These are phyloP conservation scores for Anthracocystis panici-leucophaei DNA, from an alignment of 1,284 basidiomycete species.

Conservation along the genomic window DNA sequence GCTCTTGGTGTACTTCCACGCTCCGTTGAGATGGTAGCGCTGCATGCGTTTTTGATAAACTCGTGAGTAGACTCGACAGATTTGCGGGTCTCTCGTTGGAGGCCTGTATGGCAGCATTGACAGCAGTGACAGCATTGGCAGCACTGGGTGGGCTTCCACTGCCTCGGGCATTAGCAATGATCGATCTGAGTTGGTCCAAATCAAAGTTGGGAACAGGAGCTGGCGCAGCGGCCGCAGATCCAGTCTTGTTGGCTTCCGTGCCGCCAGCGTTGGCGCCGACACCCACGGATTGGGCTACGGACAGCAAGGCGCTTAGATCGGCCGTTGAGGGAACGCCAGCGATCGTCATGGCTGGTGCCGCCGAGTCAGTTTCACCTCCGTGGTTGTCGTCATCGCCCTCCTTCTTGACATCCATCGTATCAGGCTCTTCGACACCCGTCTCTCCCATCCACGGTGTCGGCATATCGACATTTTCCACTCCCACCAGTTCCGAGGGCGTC, in stretches of 20 bases:
- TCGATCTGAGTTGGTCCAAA: constrained; percentile 23
- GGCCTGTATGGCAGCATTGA: constrained; percentile 17
- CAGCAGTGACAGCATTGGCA: constrained; percentile 20
- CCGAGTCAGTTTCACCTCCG: background rate
- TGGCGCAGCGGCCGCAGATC: background rate
- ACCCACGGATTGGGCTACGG: constrained; percentile 13
- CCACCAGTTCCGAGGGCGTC: constrained; percentile 18
- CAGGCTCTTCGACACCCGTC: background rate
- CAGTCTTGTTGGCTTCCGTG: background rate
- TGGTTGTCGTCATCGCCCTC: background rate
- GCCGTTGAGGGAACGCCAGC: constrained; percentile 1
- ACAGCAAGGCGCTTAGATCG: constrained; percentile 22
- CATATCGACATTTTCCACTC: constrained; percentile 10
- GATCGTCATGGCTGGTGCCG: background rate
- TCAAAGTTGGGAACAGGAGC: constrained; percentile 25
- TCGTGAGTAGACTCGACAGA: constrained; percentile 37
- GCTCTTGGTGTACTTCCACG: background rate
- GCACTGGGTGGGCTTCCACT: background rate
- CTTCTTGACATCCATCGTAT: background rate
- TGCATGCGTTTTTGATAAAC: constrained; percentile 14
- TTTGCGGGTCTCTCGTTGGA: constrained; percentile 10
- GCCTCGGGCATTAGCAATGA: constrained; percentile 7
- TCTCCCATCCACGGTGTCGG: constrained; percentile 23
- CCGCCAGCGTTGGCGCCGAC: background rate
- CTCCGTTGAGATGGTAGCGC: background rate